These are phyloP conservation scores for Thalassiosira profunda DNA, from an alignment of 108 stramenopile genomes.

Conservation along the genomic window DNA sequence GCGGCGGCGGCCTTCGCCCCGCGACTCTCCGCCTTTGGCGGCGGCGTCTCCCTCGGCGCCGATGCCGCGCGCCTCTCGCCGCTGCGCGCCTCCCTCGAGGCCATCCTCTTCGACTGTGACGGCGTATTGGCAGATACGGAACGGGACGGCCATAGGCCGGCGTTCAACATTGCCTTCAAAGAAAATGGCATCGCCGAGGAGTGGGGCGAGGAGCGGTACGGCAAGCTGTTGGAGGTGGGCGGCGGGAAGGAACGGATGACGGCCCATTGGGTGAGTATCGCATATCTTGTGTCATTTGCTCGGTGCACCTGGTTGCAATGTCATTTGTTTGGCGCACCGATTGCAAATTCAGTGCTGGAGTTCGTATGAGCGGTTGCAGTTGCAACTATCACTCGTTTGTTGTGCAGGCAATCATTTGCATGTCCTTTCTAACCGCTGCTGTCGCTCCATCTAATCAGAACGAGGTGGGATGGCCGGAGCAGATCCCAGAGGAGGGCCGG, in stretches of 20 bases:
- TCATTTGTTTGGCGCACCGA: no score
- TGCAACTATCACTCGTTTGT: no score
- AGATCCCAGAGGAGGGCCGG: conserved; percentile 51
- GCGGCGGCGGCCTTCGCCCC: neutral
- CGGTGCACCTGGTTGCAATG: no score
- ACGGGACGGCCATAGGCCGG: conserved; percentile 90
- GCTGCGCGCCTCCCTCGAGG: conserved; percentile 46
- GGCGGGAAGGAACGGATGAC: conserved; percentile 98
- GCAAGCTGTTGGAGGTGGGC: conserved; percentile 82
- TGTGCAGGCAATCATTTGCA: no score
- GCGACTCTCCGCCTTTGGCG: neutral
- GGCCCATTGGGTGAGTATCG: conserved; percentile 74
- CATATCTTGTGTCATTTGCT: neutral
- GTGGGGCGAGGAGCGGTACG: conserved; percentile 92
- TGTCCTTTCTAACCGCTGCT: neutral
- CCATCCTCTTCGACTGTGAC: conserved; percentile 93
- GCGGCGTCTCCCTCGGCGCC: neutral
- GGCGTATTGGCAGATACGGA: conserved; percentile 97
- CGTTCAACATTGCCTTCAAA: conserved; percentile 91
- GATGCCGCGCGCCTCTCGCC: neutral
- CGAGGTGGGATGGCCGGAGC: conserved; percentile 86
- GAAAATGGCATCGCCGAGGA: conserved; percentile 70
- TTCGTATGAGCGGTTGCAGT: no score
- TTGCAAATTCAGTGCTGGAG: no score
- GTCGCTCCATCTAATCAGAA: no score